These are phyloP conservation scores for Hygrocybe punicea DNA, from an alignment of 768 basidiomycete species.

Conservation along the genomic window DNA sequence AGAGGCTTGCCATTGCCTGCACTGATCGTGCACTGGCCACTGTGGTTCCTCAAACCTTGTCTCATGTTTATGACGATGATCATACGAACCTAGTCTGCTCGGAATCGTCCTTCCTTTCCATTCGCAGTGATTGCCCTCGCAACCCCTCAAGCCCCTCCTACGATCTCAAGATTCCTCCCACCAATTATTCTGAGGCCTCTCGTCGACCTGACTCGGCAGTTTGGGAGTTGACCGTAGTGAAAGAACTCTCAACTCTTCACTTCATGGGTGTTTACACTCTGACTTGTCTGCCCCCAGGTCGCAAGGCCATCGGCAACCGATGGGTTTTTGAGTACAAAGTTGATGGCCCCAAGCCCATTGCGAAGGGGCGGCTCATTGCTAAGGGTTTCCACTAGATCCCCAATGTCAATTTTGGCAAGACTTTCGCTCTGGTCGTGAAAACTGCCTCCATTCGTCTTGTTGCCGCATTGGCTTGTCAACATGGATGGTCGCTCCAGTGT, in stretches of 20 bases:
- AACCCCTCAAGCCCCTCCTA: background rate
- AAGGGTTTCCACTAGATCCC: constrained; percentile 26
- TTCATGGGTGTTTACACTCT: constrained; percentile 28
- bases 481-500: constrained; percentile 21
- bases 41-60: background rate
- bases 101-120: background rate
- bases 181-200: constrained; percentile 16
- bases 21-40: background rate
- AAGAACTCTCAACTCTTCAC: constrained; percentile 19
- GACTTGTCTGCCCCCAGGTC: constrained; percentile 20
- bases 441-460: constrained; percentile 19
- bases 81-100: background rate
- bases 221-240: constrained; percentile 24
- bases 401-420: constrained; percentile 34
- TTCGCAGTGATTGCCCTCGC: background rate
- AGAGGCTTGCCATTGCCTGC: background rate
- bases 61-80: background rate
- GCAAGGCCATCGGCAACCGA: constrained; percentile 25
- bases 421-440: constrained; percentile 30
- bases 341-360: constrained; percentile 30
- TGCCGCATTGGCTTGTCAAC: constrained; percentile 16
- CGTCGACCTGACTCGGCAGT: constrained; percentile 11
- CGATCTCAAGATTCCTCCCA: constrained; percentile 19
- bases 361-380: constrained; percentile 29
- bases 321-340: constrained; percentile 42